These are phyloP conservation scores for Taphrina flavorubra DNA, from an alignment of 1,139 yeast species.

Conservation along the genomic window DNA sequence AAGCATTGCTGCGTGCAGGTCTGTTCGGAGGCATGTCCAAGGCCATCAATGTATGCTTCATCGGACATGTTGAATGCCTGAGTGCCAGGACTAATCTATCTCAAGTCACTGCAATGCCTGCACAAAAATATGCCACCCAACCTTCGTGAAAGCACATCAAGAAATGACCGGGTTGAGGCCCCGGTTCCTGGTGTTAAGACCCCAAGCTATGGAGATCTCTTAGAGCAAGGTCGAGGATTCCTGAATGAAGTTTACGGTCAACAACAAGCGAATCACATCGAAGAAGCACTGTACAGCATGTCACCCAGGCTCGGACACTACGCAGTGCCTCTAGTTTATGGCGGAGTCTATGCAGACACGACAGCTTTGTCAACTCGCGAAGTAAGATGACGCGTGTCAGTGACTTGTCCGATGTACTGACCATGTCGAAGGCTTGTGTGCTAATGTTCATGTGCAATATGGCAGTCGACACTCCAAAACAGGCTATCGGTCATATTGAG, in stretches of 20 bases:
- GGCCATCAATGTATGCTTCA: conserved; percentile 31
- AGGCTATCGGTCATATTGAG: conserved; percentile 35
- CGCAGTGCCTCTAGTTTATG: conserved; percentile 28
- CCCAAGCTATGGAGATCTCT: background rate
- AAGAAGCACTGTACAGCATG: conserved; percentile 14
- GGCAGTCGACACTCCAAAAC: conserved; percentile 39
- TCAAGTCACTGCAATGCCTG: conserved; percentile 25
- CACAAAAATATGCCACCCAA: conserved; percentile 34
- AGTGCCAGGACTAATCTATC: background rate
- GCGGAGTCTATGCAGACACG: conserved; percentile 35
- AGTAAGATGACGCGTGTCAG: background rate
- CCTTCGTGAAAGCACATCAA: conserved; percentile 6
- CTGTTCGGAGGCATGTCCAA: conserved; percentile 40
- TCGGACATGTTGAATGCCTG: no score
- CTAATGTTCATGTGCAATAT: conserved; percentile 31
- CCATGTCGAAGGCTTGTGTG: conserved; percentile 25
- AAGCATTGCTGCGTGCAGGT: conserved; percentile 29
- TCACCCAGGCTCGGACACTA: conserved; percentile 34
- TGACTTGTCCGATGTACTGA: no score
- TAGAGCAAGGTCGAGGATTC: conserved; percentile 10
- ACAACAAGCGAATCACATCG: conserved; percentile 8
- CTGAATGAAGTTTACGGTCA: conserved; percentile 25
- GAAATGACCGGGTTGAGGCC: background rate
- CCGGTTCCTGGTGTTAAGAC: background rate
- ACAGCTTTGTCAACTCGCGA: conserved; percentile 27